phyloP scores from a whole-genome alignment of 768 basidiomycete genomes.

The Atractiella rhizophila region DNA sequence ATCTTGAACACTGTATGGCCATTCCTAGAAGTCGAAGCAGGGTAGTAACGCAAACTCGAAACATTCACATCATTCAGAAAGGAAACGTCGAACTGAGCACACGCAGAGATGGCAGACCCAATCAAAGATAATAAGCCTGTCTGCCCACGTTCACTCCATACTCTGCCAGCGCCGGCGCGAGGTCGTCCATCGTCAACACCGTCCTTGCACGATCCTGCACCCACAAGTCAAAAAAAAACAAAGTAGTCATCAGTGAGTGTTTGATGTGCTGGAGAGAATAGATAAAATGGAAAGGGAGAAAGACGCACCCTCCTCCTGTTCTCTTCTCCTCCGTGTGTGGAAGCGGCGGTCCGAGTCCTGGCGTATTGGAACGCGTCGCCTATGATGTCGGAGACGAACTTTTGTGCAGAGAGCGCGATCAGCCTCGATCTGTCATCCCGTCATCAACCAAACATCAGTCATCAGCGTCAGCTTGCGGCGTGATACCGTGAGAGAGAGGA shows the following conservation, averaged over 20 bases:
- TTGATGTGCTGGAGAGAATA: background rate
- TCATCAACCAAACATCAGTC: background rate
- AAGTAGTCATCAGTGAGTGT: background rate
- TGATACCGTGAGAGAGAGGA: background rate
- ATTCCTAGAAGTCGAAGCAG: too few species aligned
- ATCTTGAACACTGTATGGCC: too few species aligned
- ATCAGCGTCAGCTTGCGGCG: background rate
- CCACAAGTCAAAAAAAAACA: background rate
- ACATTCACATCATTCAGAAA: too few species aligned
- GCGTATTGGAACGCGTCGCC: slow-evolving; percentile 95
- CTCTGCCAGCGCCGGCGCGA: slow-evolving; percentile 73
- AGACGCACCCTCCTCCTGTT: background rate
- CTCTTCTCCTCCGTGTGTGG: background rate
- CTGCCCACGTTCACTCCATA: slow-evolving; percentile 59
- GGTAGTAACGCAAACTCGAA: too few species aligned
- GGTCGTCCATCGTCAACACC: slow-evolving; percentile 88
- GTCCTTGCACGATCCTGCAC: slow-evolving; percentile 46
- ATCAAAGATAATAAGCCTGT: background rate
- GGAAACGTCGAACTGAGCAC: too few species aligned
- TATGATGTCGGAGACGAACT: slow-evolving; percentile 90
- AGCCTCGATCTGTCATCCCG: slow-evolving; percentile 61
- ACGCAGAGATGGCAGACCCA: too few species aligned
- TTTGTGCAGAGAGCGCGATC: slow-evolving; percentile 82
- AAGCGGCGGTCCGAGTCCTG: slow-evolving; percentile 68
- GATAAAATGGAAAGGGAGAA: background rate